phyloP scores from a whole-genome alignment of 768 basidiomycete species.

The Serendipita sp. region DNA sequence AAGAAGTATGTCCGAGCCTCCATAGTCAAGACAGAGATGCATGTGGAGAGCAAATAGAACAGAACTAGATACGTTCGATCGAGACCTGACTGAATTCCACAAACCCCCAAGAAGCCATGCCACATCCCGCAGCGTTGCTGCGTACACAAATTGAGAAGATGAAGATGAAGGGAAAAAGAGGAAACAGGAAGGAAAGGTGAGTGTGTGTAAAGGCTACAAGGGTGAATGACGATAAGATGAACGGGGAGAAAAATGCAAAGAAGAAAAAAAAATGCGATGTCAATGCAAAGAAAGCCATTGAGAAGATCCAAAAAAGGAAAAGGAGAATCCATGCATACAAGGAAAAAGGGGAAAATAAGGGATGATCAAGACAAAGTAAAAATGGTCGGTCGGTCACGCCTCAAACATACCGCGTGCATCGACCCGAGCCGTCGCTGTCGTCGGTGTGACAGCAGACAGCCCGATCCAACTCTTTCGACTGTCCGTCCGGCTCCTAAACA shows the following conservation, averaged over 20 bases:
- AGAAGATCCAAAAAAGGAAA: neutral
- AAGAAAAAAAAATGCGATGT: neutral
- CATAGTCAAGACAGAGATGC: neutral
- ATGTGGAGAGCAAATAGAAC: neutral
- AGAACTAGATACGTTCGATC: neutral
- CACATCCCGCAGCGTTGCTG: no score
- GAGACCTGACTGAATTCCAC: no score
- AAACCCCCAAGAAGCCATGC: no score
- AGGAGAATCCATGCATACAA: neutral
- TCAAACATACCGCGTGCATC: neutral
- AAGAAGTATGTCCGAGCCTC: neutral
- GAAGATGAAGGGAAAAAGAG: no score
- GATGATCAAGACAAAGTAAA: neutral
- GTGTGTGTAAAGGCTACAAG: no score
- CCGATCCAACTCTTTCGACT: slow-evolving; percentile 4
- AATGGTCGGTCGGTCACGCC: neutral
- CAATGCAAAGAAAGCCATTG: neutral
- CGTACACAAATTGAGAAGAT: no score
- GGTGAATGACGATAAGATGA: no score
- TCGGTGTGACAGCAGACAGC: slow-evolving; percentile 4
- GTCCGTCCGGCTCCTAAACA: neutral
- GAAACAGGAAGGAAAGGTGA: no score
- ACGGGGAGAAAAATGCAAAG: neutral
- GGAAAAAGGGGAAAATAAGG: neutral
- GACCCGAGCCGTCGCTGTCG: neutral